These are phyloP conservation scores for Eucalyptus coolabah DNA, from an alignment of 345 rosid genomes.

Conservation along the genomic window DNA sequence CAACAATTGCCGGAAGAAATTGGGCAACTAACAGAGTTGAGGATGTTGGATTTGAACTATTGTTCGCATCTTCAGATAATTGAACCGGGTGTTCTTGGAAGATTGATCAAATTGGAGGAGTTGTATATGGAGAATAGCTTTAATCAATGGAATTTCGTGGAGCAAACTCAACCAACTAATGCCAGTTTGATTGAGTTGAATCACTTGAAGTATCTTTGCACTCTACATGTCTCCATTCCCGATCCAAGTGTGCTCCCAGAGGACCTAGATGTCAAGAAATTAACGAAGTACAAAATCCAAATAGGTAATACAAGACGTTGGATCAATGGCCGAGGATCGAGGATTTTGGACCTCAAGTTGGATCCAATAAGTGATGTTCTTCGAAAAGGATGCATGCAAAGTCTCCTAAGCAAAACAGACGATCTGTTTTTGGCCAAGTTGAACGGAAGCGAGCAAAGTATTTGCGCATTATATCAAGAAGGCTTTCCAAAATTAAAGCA, in stretches of 20 bases:
- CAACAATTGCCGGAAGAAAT: no score
- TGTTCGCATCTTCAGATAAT: fast-evolving
- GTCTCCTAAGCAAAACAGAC: no score
- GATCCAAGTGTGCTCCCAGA: fast-evolving
- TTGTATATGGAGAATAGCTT: no score
- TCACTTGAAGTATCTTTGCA: neutral
- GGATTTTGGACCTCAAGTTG: no score
- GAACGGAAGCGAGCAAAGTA: fast-evolving
- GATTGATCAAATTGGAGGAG: no score
- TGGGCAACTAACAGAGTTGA: no score
- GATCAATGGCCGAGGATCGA: fast-evolving
- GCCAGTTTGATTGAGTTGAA: neutral
- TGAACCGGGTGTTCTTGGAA: no score
- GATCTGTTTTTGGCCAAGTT: no score
- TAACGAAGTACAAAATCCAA: neutral
- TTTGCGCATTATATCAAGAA: no score
- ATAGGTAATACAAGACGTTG: fast-evolving
- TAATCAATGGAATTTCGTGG: neutral
- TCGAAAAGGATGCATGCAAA: no score
- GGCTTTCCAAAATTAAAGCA: neutral
- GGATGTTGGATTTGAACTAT: fast-evolving
- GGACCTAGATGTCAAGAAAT: neutral
- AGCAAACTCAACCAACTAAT: neutral
- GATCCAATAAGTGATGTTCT: no score
- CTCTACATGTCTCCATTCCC: neutral